Conservation (phyloP, 2,329 filamentous ascomycete genomes). For the Colletotrichum phormii region DNA sequence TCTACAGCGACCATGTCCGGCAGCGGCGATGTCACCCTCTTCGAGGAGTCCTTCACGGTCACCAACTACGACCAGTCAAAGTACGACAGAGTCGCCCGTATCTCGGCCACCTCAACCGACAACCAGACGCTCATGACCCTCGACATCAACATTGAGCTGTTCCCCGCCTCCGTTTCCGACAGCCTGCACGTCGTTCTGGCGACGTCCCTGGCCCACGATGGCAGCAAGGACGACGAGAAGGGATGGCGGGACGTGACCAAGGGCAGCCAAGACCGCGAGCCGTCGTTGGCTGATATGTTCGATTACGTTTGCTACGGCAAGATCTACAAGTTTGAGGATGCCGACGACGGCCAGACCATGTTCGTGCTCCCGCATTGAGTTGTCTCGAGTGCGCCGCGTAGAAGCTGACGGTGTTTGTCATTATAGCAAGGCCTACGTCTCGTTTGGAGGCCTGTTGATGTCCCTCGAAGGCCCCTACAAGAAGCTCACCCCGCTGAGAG, state of each 20-base stretch:
- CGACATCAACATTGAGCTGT: constrained; percentile 95
- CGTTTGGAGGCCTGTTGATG: constrained; percentile 92
- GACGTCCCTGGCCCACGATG: constrained; percentile 87
- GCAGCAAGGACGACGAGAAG: constrained; percentile 78
- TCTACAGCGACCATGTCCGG: constrained; percentile 51
- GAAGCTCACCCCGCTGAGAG: constrained; percentile 90
- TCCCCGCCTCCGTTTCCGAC: constrained; percentile 80
- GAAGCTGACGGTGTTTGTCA: constrained; percentile 18
- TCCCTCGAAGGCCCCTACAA: constrained; percentile 94
- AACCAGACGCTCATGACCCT: constrained; percentile 81
- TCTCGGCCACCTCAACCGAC: constrained; percentile 82
- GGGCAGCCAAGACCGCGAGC: constrained; percentile 59
- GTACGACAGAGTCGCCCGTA: constrained; percentile 94
- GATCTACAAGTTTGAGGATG: constrained; percentile 89
- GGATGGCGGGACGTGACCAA: constrained; percentile 84
- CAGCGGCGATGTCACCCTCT: constrained; percentile 89
- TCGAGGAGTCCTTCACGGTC: constrained; percentile 91
- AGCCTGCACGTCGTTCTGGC: constrained; percentile 85
- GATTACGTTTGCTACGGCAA: constrained; percentile 92
- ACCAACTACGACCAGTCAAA: constrained; percentile 84
- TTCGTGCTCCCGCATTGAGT: constrained; percentile 58
- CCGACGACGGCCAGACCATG: constrained; percentile 84
- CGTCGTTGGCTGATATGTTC: constrained; percentile 80
- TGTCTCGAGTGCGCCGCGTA: too few species aligned
- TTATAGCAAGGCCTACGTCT: constrained; percentile 88